A percentile compares a stretch with the other conserved stretches of the same genome.
phyloP scores from a whole-genome alignment of 805 yeast genomes.

The Pachysolen tannophilus region DNA sequence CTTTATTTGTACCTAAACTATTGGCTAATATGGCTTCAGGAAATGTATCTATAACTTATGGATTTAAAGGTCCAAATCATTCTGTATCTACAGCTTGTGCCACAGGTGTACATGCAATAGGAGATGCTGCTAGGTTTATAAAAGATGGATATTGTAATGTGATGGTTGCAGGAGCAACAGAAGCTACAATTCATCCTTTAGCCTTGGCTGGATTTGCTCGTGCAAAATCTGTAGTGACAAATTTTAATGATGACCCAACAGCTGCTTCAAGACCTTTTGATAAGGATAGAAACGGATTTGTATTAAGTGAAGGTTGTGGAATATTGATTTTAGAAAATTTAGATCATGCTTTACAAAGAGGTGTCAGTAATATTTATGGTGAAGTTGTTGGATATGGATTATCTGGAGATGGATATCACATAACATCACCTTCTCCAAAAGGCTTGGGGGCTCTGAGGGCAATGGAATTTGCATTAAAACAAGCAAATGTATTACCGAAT shows the following conservation, averaged over 20 bases:
- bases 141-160: conserved; percentile 73
- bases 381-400: conserved; percentile 85
- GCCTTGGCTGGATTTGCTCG: conserved; percentile 88
- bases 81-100: conserved; percentile 94
- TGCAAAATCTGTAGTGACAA: conserved; percentile 70
- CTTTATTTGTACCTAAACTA: conserved; percentile 77
- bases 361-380: conserved; percentile 59
- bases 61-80: conserved; percentile 79
- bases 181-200: conserved; percentile 77
- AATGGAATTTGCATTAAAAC: conserved; percentile 66
- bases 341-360: conserved; percentile 64
- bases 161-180: conserved; percentile 93
- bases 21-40: conserved; percentile 94
- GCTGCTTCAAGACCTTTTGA: conserved; percentile 88
- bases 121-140: conserved; percentile 84
- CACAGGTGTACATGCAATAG: conserved; percentile 88
- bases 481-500: conserved; percentile 36
- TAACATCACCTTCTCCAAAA: conserved; percentile 79
- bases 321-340: conserved; percentile 67
- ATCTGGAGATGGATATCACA: conserved; percentile 87
- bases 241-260: conserved; percentile 51
- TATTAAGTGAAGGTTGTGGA: conserved; percentile 90
- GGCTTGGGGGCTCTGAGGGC: conserved; percentile 84
- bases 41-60: conserved; percentile 70
- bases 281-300: conserved; percentile 71